A percentile compares a stretch with the other conserved stretches of the same genome.
These are phyloP conservation scores for Mucor mucedo DNA, from an alignment of 371 early-diverging fungal species.

Conservation along the genomic window DNA sequence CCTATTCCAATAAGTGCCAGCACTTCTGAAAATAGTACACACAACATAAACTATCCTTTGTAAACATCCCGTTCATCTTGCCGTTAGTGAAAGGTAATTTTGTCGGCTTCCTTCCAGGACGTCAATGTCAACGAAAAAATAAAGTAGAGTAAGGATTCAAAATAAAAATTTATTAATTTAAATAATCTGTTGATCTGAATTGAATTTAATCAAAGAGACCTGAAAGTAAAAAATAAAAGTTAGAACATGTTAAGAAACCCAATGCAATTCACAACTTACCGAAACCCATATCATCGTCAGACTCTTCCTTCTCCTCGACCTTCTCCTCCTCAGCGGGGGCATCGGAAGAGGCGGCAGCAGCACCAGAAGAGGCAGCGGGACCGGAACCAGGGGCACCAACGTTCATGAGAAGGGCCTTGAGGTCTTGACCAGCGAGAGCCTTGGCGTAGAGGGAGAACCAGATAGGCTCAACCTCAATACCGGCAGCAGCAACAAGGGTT, in stretches of 20 bases:
- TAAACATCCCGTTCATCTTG: too few relatives aligned
- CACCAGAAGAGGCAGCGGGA: constrained; percentile 60
- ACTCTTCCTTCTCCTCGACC: constrained; percentile 87
- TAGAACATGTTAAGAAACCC: too few relatives aligned
- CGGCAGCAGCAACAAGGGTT: constrained; percentile 91
- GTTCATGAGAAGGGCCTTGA: constrained; percentile 89
- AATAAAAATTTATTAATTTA: not conserved
- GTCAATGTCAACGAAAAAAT: not conserved
- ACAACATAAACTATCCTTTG: too few relatives aligned
- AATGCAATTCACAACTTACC: constrained; percentile 43
- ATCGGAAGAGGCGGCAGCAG: constrained; percentile 60
- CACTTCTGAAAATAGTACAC: too few relatives aligned
- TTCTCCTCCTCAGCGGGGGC: constrained; percentile 59
- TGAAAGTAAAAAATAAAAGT: constrained; percentile 17
- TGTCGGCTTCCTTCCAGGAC: not conserved
- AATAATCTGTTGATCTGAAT: constrained; percentile 7
- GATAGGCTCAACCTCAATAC: constrained; percentile 93
- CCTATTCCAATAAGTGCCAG: too few relatives aligned
- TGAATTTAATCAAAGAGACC: constrained; percentile 85
- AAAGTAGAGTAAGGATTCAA: not conserved
- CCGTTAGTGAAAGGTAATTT: too few relatives aligned
- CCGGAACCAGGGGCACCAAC: constrained; percentile 80
- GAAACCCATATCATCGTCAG: constrained; percentile 94
- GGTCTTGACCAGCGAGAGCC: constrained; percentile 95
- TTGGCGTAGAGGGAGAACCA: constrained; percentile 97